Evolutionary conservation across 768 basidiomycete genomes (phyloP), one percentile per base, ranked within the genome.

Genomic region (Amylocystis lapponica): DNA sequence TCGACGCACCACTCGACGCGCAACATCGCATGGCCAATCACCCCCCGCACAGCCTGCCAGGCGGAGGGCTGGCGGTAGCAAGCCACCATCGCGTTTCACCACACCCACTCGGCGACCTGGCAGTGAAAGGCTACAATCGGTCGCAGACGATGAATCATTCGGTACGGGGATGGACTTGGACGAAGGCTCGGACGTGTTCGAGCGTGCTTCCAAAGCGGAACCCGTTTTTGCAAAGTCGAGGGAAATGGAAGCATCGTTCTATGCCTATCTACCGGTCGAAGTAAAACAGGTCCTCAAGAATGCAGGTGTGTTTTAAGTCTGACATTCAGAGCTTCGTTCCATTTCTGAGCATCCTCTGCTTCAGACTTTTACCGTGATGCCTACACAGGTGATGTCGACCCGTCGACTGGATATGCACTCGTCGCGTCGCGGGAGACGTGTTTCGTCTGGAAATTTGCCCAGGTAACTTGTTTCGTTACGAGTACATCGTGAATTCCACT

Each of bases 361-460:
- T 25, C 36, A 88, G 86, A 87, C 52, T 85, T 87, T 56, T 75
- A 75, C 50, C 66, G 71, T 38, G 82, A 84, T 44, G 69, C 72
- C 11, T 87, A 82, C 47, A 74, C 78, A 3, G 87, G 86, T 35
- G 76, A 74, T 36, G 78, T 88, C 17, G 86, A 90, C 56, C 74
- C 77, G 4, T 42, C 69, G 36, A 86, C 86, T 8, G 85, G 85
- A 6, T 88, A 84, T 57, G 78, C 86, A 10, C 72, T 89, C 29
- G 76, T 87, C 19, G 76, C 78, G 14, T 87, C 86, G 20, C 64
- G 69, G 6, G 75, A 77, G 54, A 86, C 83, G 8, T 88, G 85
- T 59, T 89, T 86, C 62, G 82, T 88, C 36, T 90, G 86, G 86
- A 83, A 86, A 48, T 83, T 89, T 65, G 74, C 80, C 32, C 80